These are phyloP conservation scores for Ustilago cynodontis DNA, from an alignment of 1,284 basidiomycete species.

Conservation along the genomic window DNA sequence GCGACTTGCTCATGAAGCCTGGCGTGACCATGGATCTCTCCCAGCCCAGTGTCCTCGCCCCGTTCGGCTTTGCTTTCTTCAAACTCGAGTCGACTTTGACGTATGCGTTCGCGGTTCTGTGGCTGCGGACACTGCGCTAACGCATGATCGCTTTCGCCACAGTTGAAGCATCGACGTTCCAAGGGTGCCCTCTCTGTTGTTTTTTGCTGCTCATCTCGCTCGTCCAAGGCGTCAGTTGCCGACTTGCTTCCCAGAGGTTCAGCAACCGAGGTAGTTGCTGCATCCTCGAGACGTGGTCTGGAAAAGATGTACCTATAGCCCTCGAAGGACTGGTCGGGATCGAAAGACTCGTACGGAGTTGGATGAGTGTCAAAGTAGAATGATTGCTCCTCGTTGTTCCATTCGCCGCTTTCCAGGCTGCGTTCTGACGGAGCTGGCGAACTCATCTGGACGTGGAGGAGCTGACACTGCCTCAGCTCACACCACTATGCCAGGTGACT, in stretches of 20 bases:
- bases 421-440: slow-evolving; percentile 20
- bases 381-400: slow-evolving; percentile 27
- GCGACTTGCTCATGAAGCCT: slow-evolving; percentile 38
- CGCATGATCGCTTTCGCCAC: slow-evolving; percentile 24
- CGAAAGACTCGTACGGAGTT: slow-evolving; percentile 31
- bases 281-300: slow-evolving; percentile 1
- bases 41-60: slow-evolving; percentile 3
- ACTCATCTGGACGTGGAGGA: slow-evolving; percentile 2
- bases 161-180: slow-evolving; percentile 33
- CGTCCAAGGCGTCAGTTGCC: background rate
- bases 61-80: slow-evolving; percentile 16
- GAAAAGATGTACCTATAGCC: slow-evolving; percentile 26
- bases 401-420: slow-evolving; percentile 35
- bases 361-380: slow-evolving; percentile 37
- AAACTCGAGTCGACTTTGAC: slow-evolving; percentile 25
- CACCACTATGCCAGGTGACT: too few species aligned
- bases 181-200: background rate
- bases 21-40: slow-evolving; percentile 17
- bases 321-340: slow-evolving; percentile 44
- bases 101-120: slow-evolving; percentile 23
- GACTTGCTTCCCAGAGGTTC: background rate
- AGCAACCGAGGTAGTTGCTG: background rate
- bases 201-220: background rate
- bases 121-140: slow-evolving; percentile 23
- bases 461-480: background rate